Conservation (phyloP, 2,329 filamentous ascomycete species). For the Aspergillus fumigatus region DNA sequence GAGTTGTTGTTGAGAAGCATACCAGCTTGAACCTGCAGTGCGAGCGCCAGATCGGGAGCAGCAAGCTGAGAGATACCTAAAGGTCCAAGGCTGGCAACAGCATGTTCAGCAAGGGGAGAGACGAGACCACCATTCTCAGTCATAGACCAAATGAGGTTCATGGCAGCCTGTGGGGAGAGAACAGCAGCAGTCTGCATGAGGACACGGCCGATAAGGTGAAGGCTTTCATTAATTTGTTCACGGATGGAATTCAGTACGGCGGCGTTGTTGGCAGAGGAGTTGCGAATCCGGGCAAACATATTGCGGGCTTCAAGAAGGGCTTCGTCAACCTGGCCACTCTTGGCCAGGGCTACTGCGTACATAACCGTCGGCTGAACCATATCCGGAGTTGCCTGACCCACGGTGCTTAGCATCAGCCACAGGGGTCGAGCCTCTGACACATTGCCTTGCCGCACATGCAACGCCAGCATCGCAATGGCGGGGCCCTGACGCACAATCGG, state of each 20-base stretch:
- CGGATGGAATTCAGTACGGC: conserved; percentile 51
- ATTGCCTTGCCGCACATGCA: conserved; percentile 79
- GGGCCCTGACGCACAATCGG: conserved; percentile 51
- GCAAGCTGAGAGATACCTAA: conserved; percentile 55
- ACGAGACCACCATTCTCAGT: conserved; percentile 61
- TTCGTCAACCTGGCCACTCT: conserved; percentile 77
- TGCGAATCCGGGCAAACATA: conserved; percentile 82
- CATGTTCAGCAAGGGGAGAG: conserved; percentile 55
- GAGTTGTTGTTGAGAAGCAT: conserved; percentile 38
- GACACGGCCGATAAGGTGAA: conserved; percentile 63
- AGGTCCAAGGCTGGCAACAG: conserved; percentile 57
- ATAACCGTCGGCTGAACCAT: conserved; percentile 87
- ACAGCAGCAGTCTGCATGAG: conserved; percentile 50
- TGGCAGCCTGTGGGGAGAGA: conserved; percentile 51
- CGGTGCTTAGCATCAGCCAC: conserved; percentile 66
- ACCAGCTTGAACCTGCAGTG: conserved; percentile 57
- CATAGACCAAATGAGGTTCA: conserved; percentile 61
- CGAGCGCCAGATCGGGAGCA: conserved; percentile 50
- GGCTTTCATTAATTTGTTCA: conserved; percentile 82
- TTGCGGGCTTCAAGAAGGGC: conserved; percentile 72
- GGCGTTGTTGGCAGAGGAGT: conserved; percentile 49
- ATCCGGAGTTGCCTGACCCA: conserved; percentile 55
- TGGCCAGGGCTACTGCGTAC: conserved; percentile 84
- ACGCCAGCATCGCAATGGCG: conserved; percentile 76
- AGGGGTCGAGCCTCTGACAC: conserved; percentile 71